Conservation (phyloP, 2,329 filamentous ascomycete genomes). For the Epichloe coenophiala region DNA sequence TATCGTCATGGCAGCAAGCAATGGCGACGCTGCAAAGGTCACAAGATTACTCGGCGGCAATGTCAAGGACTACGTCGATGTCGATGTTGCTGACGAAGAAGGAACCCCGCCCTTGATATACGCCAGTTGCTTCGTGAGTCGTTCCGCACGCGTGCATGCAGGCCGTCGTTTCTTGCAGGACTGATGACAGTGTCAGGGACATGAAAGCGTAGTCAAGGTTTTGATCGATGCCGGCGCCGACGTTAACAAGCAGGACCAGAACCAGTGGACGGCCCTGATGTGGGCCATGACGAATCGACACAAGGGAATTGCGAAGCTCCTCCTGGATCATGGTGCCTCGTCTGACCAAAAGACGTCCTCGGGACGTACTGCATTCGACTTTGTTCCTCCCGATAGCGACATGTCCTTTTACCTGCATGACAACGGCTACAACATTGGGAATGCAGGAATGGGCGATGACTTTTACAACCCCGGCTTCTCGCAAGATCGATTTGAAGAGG, state of each 20-base stretch:
- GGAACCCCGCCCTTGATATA: slow-evolving; percentile 95
- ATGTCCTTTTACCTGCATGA: slow-evolving; percentile 92
- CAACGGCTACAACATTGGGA: slow-evolving; percentile 83
- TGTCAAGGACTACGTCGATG: slow-evolving; percentile 63
- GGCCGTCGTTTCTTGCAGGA: not conserved
- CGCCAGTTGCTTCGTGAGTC: slow-evolving; percentile 83
- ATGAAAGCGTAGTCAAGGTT: slow-evolving; percentile 74
- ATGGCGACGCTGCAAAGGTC: slow-evolving; percentile 78
- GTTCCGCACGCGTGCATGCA: not conserved
- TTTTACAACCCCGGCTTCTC: slow-evolving; percentile 90
- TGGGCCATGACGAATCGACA: slow-evolving; percentile 99
- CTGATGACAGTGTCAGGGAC: slow-evolving; percentile 42
- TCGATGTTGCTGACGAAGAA: slow-evolving; percentile 83
- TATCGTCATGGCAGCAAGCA: slow-evolving; percentile 90
- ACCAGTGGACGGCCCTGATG: slow-evolving; percentile 96
- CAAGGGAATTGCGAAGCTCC: slow-evolving; percentile 83
- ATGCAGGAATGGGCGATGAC: slow-evolving; percentile 67
- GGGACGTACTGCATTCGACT: slow-evolving; percentile 88
- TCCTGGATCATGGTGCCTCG: slow-evolving; percentile 90
- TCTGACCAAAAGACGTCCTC: slow-evolving; percentile 90
- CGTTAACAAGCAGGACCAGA: slow-evolving; percentile 87
- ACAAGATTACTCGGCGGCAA: slow-evolving; percentile 60
- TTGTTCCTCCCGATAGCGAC: slow-evolving; percentile 87
- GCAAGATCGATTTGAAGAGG: slow-evolving; percentile 90
- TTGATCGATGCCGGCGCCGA: slow-evolving; percentile 76